Percentiles rank a stretch among this genome's conserved stretches.
These are phyloP conservation scores for Diaporthe sp. DNA, from an alignment of 2,329 filamentous ascomycete genomes.

Conservation along the genomic window DNA sequence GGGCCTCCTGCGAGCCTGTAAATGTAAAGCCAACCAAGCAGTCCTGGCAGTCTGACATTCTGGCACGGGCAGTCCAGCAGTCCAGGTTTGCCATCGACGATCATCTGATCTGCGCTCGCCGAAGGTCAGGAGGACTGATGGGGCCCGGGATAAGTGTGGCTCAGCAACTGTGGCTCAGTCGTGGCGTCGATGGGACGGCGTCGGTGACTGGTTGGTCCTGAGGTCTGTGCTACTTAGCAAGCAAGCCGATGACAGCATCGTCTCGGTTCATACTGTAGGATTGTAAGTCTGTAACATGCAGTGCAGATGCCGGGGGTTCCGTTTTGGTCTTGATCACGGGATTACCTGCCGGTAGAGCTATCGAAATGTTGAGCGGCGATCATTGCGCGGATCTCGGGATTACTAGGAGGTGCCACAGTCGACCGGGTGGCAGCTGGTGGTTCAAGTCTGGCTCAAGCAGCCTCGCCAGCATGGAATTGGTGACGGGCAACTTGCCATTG, in stretches of 20 bases:
- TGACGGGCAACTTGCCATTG: not conserved
- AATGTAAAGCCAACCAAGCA: not conserved
- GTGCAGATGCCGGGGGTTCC: not conserved
- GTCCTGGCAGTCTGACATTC: not conserved
- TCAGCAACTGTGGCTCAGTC: conserved; percentile 28
- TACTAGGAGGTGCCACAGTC: conserved; percentile 6
- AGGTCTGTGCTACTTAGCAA: not conserved
- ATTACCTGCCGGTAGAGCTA: not conserved
- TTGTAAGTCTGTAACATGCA: not conserved
- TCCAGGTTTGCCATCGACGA: conserved; percentile 21
- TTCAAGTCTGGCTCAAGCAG: not conserved
- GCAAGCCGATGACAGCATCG: conserved; percentile 23
- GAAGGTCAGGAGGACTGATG: not conserved
- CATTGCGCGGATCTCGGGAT: conserved; percentile 12
- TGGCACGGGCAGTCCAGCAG: not conserved
- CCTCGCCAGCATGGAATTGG: not conserved
- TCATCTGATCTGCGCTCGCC: conserved; percentile 9
- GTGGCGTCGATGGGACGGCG: conserved; percentile 2
- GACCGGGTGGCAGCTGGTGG: not conserved
- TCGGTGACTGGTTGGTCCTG: not conserved
- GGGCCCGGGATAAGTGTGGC: conserved; percentile 9
- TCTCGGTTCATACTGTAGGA: not conserved
- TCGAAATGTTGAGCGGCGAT: not conserved
- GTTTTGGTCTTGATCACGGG: not conserved
- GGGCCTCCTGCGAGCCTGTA: conserved; percentile 3